Percentiles rank a stretch among this genome's conserved stretches.
phyloP scores from a whole-genome alignment of 768 basidiomycete genomes.

The Boletus speciosus region DNA sequence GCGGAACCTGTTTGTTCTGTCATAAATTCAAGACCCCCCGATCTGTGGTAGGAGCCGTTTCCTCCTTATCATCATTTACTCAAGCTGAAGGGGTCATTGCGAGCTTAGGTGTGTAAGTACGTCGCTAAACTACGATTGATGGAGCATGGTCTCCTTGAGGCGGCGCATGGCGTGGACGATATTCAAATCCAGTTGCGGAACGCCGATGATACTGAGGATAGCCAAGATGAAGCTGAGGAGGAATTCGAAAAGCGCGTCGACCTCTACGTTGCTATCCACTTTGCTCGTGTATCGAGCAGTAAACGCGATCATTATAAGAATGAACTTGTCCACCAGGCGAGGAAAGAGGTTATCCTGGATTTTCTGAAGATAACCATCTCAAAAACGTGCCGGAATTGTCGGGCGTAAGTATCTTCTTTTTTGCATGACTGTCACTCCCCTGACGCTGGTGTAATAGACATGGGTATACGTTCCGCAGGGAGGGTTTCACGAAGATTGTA shows the following conservation, averaged over 20 bases:
- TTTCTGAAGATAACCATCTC: constrained; percentile 68
- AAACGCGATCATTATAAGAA: constrained; percentile 88
- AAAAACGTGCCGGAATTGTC: constrained; percentile 82
- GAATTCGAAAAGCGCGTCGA: constrained; percentile 63
- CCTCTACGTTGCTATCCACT: constrained; percentile 57
- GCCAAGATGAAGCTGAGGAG: constrained; percentile 53
- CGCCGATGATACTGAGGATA: constrained; percentile 37
- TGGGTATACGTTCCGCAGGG: constrained; percentile 88
- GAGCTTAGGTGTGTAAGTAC: constrained; percentile 70
- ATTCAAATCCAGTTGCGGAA: constrained; percentile 43
- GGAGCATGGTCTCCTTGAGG: constrained; percentile 84
- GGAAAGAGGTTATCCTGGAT: constrained; percentile 78
- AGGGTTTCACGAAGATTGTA: constrained; percentile 90
- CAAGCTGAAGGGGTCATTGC: constrained; percentile 9
- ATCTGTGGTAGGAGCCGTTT: constrained; percentile 51
- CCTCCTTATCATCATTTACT: constrained; percentile 9
- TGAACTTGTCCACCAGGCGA: constrained; percentile 77
- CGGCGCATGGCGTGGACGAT: constrained; percentile 73
- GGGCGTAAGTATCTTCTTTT: constrained; percentile 57
- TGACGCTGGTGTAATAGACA: constrained; percentile 41
- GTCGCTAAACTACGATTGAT: constrained; percentile 82
- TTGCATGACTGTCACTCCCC: neutral
- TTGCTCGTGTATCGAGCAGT: constrained; percentile 43
- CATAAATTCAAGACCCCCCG: constrained; percentile 83
- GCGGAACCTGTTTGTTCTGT: constrained; percentile 90